Conservation (phyloP, 2,329 filamentous ascomycete species). For the Rasamsonia emersonii region DNA sequence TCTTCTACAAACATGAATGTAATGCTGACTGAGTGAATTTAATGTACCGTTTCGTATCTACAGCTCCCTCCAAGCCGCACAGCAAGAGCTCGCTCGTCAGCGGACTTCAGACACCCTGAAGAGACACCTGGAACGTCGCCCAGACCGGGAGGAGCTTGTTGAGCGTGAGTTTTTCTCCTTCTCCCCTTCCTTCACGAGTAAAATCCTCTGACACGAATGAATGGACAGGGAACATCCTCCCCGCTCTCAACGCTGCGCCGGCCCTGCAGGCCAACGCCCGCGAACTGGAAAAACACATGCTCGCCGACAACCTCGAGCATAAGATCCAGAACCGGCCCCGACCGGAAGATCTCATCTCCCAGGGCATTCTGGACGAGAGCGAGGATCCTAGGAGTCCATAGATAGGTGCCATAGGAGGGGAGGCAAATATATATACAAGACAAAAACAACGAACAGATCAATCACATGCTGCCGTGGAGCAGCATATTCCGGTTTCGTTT, state of each 20-base stretch:
- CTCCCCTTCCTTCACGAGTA: neutral
- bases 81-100: conserved; percentile 57
- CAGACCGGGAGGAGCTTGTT: conserved; percentile 65
- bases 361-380: conserved; percentile 68
- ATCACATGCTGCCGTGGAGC: too few relatives aligned
- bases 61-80: conserved; percentile 54
- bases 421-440: too few relatives aligned
- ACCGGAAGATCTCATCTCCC: conserved; percentile 66
- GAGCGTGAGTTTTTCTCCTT: conserved; percentile 52
- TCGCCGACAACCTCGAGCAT: conserved; percentile 75
- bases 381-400: conserved; percentile 31
- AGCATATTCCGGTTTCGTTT: too few relatives aligned
- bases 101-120: conserved; percentile 54
- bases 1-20: too few relatives aligned
- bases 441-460: too few relatives aligned
- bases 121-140: conserved; percentile 54
- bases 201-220: conserved; percentile 3
- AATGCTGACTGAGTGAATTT: conserved; percentile 2
- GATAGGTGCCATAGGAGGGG: neutral
- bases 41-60: neutral
- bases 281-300: conserved; percentile 83
- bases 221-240: conserved; percentile 71
- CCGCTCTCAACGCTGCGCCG: conserved; percentile 64
- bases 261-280: conserved; percentile 70
- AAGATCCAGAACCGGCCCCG: conserved; percentile 71